A percentile compares a stretch with the other conserved stretches of the same genome.
These are phyloP conservation scores for Cyphellophora attinorum DNA, from an alignment of 2,329 filamentous ascomycete genomes.

Conservation along the genomic window DNA sequence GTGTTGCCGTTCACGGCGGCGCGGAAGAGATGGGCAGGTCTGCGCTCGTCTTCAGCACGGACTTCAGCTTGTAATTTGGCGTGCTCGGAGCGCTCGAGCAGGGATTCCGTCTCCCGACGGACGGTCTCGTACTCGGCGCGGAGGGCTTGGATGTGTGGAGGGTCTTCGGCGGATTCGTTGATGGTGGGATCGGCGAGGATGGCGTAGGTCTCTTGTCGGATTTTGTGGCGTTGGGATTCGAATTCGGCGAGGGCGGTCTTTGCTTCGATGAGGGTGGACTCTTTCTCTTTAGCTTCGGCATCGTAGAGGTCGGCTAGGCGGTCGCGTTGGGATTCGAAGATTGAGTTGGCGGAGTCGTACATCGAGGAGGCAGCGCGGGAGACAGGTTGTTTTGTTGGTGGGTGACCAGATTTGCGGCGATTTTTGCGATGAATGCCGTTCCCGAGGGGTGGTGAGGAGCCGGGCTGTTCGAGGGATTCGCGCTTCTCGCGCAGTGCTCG, in stretches of 20 bases:
- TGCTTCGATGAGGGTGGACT: conserved; percentile 56
- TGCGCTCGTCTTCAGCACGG: conserved; percentile 18
- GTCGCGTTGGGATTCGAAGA: conserved; percentile 63
- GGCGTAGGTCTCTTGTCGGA: conserved; percentile 28
- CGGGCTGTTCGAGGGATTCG: conserved; percentile 35
- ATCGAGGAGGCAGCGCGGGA: conserved; percentile 61
- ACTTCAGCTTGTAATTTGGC: conserved; percentile 23
- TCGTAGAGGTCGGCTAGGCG: conserved; percentile 48
- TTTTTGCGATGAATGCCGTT: conserved; percentile 12
- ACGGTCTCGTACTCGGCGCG: conserved; percentile 29
- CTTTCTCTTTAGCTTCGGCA: conserved; percentile 20
- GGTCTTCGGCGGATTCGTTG: conserved; percentile 21
- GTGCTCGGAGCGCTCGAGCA: conserved; percentile 35
- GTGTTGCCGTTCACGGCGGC: conserved; percentile 8
- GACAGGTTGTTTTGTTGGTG: conserved; percentile 29
- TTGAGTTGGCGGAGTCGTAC: conserved; percentile 57
- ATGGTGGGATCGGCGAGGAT: conserved; percentile 22
- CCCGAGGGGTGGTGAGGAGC: conserved; percentile 51
- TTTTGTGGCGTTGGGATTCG: conserved; percentile 33
- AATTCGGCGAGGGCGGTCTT: conserved; percentile 42
- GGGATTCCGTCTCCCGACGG: conserved; percentile 27
- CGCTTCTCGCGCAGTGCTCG: conserved; percentile 45
- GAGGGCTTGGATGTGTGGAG: conserved; percentile 26
- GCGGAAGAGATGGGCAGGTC: conserved; percentile 18
- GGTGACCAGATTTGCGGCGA: conserved; percentile 16